Base-by-base conservation (phyloP, 1,139 yeast species). In the Blastobotrys illinoisensis region DNA sequence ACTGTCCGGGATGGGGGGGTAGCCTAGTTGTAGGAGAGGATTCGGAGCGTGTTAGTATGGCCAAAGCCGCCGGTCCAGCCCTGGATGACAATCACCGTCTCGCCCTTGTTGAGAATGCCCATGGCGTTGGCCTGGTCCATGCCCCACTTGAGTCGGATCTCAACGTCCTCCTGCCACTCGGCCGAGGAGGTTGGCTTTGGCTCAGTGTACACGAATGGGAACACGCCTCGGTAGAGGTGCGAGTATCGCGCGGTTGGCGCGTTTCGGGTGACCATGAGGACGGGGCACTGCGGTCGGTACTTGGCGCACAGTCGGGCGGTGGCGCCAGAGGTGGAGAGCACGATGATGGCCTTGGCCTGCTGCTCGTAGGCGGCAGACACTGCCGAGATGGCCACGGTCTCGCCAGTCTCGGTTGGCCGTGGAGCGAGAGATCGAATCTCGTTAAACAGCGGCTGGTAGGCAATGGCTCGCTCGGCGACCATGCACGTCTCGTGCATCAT, bases 51-150 rank as follows among this genome's bases (percentile, higher is more conserved):
- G 86, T 93, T 93, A 71, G 99, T 88, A 83, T 93, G 97, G 72
- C 99, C 99, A 63, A 91, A 81, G 78, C 99, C 99, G 74, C 95
- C 88, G 71, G 96, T 88, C 95, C 97, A 93, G 74, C 99, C 99
- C 82, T 93, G 99, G 72, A 93, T 87, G 71, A 96, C 88, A 66
- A 93, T 90, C 68, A 90, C 87, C 58, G 88, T 79, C 74, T 90
- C 97, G 74, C 97, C 97, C 76, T 83, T 83, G 69, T 78, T 76
- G 73, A 93, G 79, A 74, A 93, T 84, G 65, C 96, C 96, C 69
- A 91, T 82, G 63, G 82, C 86, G 70, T 86, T 80, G 65, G 97
- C 97, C 79, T 87, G 91, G 64, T 85, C 80, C 74, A 93, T 87
- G 73, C 97, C 98, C 86, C 88, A 87, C 77, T 88, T 82, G 74